phyloP scores from a whole-genome alignment of 768 basidiomycete species.

The Pholiota microspora region DNA sequence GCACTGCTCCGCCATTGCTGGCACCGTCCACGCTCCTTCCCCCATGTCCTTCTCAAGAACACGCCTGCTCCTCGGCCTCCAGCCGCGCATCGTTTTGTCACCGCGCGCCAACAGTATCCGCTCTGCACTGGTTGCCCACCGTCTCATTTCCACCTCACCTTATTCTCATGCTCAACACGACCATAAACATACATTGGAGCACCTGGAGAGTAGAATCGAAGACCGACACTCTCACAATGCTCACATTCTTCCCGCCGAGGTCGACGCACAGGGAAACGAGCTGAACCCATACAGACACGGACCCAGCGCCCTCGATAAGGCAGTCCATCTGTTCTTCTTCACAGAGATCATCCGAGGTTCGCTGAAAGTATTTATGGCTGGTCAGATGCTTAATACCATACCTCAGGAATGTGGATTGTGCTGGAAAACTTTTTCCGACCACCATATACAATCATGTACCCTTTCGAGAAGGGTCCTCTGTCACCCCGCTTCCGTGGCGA shows the following conservation, averaged over 20 bases:
- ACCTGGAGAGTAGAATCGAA: constrained; percentile 36
- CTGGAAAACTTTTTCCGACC: constrained; percentile 89
- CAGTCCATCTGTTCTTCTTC: constrained; percentile 95
- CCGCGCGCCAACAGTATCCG: constrained; percentile 28
- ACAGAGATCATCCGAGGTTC: constrained; percentile 95
- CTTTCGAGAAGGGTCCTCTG: constrained; percentile 96
- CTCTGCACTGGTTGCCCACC: constrained; percentile 41
- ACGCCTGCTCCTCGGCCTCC: constrained; percentile 50
- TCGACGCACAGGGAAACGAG: constrained; percentile 48
- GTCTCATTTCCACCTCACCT: constrained; percentile 48
- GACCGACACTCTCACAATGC: constrained; percentile 26
- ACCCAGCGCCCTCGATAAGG: constrained; percentile 92
- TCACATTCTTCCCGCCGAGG: constrained; percentile 19
- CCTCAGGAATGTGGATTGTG: constrained; percentile 97
- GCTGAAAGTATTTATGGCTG: constrained; percentile 20
- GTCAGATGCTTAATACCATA: constrained; percentile 13
- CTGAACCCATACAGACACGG: constrained; percentile 73
- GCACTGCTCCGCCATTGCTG: constrained; percentile 35
- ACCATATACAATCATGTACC: constrained; percentile 98
- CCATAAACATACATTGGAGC: constrained; percentile 24
- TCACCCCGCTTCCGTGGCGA: constrained; percentile 98
- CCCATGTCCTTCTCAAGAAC: constrained; percentile 53
- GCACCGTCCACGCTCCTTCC: constrained; percentile 34
- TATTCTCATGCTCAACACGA: constrained; percentile 37
- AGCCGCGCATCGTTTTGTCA: constrained; percentile 38